phyloP scores from a whole-genome alignment of 2,329 filamentous ascomycete species.

The Verticillium nubilum region DNA sequence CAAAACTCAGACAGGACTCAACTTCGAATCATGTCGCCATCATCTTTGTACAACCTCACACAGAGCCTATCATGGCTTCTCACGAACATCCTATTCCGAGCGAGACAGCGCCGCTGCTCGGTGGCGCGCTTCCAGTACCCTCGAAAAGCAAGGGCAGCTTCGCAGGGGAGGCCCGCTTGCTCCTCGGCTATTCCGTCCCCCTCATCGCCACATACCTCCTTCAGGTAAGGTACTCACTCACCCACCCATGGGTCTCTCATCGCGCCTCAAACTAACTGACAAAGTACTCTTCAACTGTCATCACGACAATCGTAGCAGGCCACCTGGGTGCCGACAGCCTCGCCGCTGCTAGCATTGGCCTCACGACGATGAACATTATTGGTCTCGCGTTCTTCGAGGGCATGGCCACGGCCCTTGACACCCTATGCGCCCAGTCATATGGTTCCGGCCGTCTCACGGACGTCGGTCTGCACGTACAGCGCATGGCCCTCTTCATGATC shows the following conservation, averaged over 20 bases:
- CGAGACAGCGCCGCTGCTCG: not conserved
- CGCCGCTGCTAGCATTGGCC: conserved; percentile 44
- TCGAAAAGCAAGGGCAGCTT: not conserved
- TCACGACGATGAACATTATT: conserved; percentile 49
- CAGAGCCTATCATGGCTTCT: not conserved
- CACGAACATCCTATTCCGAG: not conserved
- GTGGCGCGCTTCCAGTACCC: not conserved
- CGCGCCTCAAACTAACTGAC: not conserved
- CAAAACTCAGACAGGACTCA: not conserved
- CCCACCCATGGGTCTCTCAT: not conserved
- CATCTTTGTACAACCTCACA: not conserved
- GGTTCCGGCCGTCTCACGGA: conserved; percentile 39
- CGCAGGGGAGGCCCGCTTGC: conserved; percentile 6
- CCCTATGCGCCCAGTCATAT: conserved; percentile 45
- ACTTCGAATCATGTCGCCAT: not conserved
- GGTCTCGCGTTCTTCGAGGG: conserved; percentile 46
- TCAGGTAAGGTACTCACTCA: not conserved
- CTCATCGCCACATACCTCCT: conserved; percentile 48
- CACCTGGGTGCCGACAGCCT: conserved; percentile 47
- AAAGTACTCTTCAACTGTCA: conserved; percentile 47
- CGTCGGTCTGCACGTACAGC: conserved; percentile 47
- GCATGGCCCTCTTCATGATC: conserved; percentile 44
- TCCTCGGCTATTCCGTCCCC: conserved; percentile 34
- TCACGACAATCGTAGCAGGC: conserved; percentile 46
- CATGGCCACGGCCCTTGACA: conserved; percentile 45